Evolutionary conservation across 176 grass and related monocot genomes (phyloP).

Genomic region (Lolium rigidum): DNA sequence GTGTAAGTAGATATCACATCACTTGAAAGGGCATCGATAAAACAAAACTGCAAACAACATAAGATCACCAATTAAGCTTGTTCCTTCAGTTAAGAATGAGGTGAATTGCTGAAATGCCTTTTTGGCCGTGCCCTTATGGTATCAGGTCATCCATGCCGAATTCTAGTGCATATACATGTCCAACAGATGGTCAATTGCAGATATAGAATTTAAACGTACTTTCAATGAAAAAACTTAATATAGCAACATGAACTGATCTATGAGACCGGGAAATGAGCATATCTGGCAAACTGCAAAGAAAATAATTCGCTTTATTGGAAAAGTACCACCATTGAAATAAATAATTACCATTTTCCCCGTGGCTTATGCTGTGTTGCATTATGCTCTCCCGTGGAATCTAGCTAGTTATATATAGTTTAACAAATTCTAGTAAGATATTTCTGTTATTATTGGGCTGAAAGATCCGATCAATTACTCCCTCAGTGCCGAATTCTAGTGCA

Average conservation of each 20-base stretch:
- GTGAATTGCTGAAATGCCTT: not conserved
- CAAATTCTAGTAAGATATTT: conserved; percentile 20
- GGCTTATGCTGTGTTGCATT: not conserved
- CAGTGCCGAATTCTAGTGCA: conserved; percentile 12
- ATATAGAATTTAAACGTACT: conserved; percentile 3
- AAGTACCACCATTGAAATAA: not conserved
- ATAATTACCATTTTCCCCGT: not conserved
- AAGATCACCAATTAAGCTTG: conserved; percentile 19
- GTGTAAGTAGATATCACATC: conserved; percentile 76
- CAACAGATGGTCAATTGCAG: not conserved
- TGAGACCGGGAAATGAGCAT: not conserved
- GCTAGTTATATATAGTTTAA: conserved; percentile 20
- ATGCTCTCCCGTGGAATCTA: conserved; percentile 22
- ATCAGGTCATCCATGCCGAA: conserved; percentile 10
- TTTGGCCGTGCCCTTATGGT: not conserved
- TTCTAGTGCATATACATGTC: not conserved
- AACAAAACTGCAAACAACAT: conserved; percentile 57
- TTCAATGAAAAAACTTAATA: not conserved
- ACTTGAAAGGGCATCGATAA: conserved; percentile 42
- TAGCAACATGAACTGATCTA: conserved; percentile 8
- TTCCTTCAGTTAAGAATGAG: conserved; percentile 25
- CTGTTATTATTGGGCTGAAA: not conserved
- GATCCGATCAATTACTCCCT: conserved; percentile 6
- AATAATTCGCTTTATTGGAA: conserved; percentile 21
- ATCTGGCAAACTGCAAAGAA: conserved; percentile 5